Base-by-base conservation (phyloP, 108 stramenopile genomes). In the Mediolabrus comicus region DNA sequence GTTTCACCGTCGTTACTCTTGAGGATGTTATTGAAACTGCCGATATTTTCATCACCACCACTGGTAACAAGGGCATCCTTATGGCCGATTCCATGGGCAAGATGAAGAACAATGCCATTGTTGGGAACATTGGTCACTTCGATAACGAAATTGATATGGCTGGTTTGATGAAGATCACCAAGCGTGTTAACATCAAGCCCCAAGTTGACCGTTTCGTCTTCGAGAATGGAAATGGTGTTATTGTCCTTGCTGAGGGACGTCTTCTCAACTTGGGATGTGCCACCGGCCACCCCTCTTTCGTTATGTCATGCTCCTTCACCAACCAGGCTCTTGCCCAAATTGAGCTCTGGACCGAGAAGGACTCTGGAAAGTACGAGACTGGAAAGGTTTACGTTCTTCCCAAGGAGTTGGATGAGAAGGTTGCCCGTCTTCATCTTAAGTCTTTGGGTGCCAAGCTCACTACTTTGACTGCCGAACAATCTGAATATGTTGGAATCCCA, bases 41-140 rank as follows among this genome's bases (percentile, higher is more conserved):
- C 30, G 99, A 99, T 84, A 99, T 99, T 77, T 95, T 99, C 86
- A 98, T 99, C 83, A 99, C 98, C 86, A 97, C 99, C 75, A 99
- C 99, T 35, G 99, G 99, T 59, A 99, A 99, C 96, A 99, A 99
- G 93, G 98, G 96, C 32, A 98, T 99, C 80, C 79, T 98, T 80
- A 98, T 97, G 97, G 83, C 76, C 17, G 87, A 87, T 0, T 75
- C 83, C 88, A 99, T 99, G 98, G 26, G 72, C 69, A 91, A 98
- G 94, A 99, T 99, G 99, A 98, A 98, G 95, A 98, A 99, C 97
- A 99, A 99, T 82, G 98, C 99, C 71, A 99, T 99, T 79, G 97
- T 99, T 59, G 98, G 99, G 71, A 99, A 99, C 96, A 99, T 99
- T 84, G 99, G 99, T 72, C 99, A 99, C 94, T 99, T 99, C 72